These are phyloP conservation scores for Nicotiana undulata DNA, from an alignment of 257 asterid species.

Conservation along the genomic window DNA sequence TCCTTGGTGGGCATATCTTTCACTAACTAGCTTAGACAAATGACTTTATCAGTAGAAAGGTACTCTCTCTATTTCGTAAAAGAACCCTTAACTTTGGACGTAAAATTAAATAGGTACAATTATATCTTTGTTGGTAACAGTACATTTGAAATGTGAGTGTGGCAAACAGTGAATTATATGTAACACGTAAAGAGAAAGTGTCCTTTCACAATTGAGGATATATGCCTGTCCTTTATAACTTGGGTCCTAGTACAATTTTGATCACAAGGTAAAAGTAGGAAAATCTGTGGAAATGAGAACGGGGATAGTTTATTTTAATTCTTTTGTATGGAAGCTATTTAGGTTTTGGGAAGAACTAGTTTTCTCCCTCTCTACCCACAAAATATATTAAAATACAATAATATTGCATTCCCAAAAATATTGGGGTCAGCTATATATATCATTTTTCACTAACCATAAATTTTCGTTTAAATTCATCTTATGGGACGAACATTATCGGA, in stretches of 20 bases:
- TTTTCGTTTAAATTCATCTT: too few relatives aligned
- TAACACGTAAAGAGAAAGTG: constrained; percentile 5
- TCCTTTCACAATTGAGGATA: constrained; percentile 4
- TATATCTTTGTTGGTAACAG: neutral
- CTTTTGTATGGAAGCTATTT: too few relatives aligned
- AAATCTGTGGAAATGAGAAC: neutral
- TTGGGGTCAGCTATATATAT: too few relatives aligned
- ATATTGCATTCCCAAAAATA: too few relatives aligned
- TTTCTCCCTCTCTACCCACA: too few relatives aligned
- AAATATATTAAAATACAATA: too few relatives aligned
- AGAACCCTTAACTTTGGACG: neutral
- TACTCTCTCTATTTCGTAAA: neutral
- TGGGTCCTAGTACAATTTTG: neutral
- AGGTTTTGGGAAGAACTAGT: too few relatives aligned
- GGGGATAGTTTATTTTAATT: neutral
- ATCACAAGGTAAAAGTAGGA: too few relatives aligned
- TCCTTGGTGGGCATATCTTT: constrained; percentile 5
- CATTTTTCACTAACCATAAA: too few relatives aligned
- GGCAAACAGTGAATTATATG: neutral
- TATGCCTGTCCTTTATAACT: neutral
- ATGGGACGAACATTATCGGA: too few relatives aligned
- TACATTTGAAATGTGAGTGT: neutral
- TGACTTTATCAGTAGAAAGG: neutral
- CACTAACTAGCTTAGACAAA: constrained; percentile 5
- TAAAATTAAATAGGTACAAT: neutral